Percentiles rank a stretch among this genome's conserved stretches.
Evolutionary conservation across 139 green algal species (phyloP).

Genomic region (Axilococcus clingmanii): DNA sequence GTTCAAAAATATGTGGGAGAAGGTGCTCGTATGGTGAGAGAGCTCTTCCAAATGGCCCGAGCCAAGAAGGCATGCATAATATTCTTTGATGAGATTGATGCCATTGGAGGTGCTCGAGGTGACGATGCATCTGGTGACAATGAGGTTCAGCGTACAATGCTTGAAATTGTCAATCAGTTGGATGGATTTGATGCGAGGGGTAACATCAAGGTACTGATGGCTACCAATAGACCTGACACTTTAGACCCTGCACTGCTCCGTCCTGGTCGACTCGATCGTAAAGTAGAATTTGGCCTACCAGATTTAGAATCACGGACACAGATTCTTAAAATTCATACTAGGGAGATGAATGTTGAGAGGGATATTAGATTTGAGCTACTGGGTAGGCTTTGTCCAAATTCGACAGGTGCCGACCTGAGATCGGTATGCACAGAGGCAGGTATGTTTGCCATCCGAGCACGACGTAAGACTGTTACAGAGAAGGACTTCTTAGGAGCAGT

Average conservation of each 20-base stretch:
- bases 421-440: slow-evolving; percentile 93
- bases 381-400: slow-evolving; percentile 88
- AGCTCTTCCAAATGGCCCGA: slow-evolving; percentile 80
- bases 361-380: slow-evolving; percentile 96
- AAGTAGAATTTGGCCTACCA: slow-evolving; percentile 96
- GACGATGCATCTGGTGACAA: slow-evolving; percentile 96
- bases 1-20: slow-evolving; percentile 99
- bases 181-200: slow-evolving; percentile 96
- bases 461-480: slow-evolving; percentile 96
- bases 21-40: slow-evolving; percentile 84
- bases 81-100: slow-evolving; percentile 98
- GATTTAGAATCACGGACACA: slow-evolving; percentile 83
- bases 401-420: slow-evolving; percentile 92
- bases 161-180: slow-evolving; percentile 99
- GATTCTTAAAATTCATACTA: slow-evolving; percentile 97
- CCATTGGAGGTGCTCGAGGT: slow-evolving; percentile 93
- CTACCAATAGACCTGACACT: slow-evolving; percentile 94
- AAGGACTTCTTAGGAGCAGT: slow-evolving; percentile 99
- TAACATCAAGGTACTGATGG: slow-evolving; percentile 99
- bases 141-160: slow-evolving; percentile 99
- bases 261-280: slow-evolving; percentile 90
- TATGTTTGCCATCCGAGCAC: slow-evolving; percentile 86
- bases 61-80: slow-evolving; percentile 98
- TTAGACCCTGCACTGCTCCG: slow-evolving; percentile 94
- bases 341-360: slow-evolving; percentile 92